These are phyloP conservation scores for Cenchrus americanus DNA, from an alignment of 176 grass and related monocot genomes.

Conservation along the genomic window DNA sequence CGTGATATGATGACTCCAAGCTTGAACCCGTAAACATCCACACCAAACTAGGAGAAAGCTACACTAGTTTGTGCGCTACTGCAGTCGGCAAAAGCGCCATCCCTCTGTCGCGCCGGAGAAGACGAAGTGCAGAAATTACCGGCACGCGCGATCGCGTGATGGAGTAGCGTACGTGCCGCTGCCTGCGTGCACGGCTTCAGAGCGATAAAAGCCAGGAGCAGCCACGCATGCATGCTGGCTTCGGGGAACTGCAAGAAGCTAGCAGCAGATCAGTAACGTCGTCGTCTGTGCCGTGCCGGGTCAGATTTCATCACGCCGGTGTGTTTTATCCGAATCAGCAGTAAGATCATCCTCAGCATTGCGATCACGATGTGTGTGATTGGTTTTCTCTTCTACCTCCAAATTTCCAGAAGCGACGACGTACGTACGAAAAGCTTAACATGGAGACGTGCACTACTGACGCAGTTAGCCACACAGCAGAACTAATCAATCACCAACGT, in stretches of 20 bases:
- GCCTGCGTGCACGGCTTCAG: background rate
- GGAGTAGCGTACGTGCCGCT: background rate
- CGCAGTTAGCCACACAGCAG: too few relatives aligned
- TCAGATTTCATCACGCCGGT: background rate
- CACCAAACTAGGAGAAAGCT: conserved; percentile 3
- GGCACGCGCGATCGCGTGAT: background rate
- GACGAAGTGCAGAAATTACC: background rate
- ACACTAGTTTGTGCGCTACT: background rate
- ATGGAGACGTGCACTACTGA: too few relatives aligned
- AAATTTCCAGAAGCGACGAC: too few relatives aligned
- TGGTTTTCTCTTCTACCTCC: too few relatives aligned
- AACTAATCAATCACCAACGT: too few relatives aligned
- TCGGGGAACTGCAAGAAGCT: background rate
- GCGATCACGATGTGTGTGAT: too few relatives aligned
- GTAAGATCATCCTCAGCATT: too few relatives aligned
- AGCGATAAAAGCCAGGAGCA: background rate
- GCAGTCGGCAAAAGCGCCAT: background rate
- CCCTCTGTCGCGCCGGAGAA: background rate
- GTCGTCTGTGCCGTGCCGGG: background rate
- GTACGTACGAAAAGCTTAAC: too few relatives aligned
- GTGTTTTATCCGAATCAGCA: too few relatives aligned
- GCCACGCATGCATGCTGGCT: too few relatives aligned
- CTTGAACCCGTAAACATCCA: background rate
- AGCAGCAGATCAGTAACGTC: background rate
- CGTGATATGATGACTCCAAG: background rate